These are phyloP conservation scores for Thalassiosira allenii DNA, from an alignment of 352 stramenopile genomes.

Conservation along the genomic window DNA sequence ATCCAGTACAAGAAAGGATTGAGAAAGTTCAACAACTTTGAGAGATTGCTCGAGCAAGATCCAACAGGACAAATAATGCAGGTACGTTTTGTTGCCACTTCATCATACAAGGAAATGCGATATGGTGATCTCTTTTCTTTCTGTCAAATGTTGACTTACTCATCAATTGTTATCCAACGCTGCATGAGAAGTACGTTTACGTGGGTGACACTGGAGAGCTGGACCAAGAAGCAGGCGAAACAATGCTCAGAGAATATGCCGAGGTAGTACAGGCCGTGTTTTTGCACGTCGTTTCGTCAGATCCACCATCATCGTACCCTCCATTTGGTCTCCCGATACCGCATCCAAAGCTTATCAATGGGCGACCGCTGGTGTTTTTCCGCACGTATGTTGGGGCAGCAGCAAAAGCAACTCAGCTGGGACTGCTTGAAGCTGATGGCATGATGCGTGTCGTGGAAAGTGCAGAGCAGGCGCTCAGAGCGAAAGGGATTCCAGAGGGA, in stretches of 20 bases:
- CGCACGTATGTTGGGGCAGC: constrained; percentile 88
- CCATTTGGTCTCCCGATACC: constrained; percentile 60
- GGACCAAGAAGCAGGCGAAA: constrained; percentile 87
- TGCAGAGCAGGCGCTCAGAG: constrained; percentile 58
- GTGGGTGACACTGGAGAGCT: constrained; percentile 89
- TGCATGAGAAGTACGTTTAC: constrained; percentile 90
- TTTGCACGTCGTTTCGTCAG: constrained; percentile 81
- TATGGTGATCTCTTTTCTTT: too few relatives aligned
- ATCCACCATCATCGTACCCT: constrained; percentile 45
- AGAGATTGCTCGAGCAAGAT: constrained; percentile 82
- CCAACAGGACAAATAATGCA: constrained; percentile 71
- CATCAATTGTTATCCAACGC: too few relatives aligned
- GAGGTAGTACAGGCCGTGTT: constrained; percentile 86
- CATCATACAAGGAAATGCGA: too few relatives aligned
- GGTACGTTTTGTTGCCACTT: too few relatives aligned
- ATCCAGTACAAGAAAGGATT: constrained; percentile 86
- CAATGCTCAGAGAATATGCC: constrained; percentile 87
- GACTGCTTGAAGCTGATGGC: constrained; percentile 78
- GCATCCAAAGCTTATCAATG: constrained; percentile 82
- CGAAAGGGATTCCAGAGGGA: constrained; percentile 50
- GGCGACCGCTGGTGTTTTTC: constrained; percentile 87
- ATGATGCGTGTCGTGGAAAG: constrained; percentile 75
- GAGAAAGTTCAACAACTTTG: constrained; percentile 89
- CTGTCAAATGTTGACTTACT: too few relatives aligned
- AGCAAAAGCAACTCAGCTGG: constrained; percentile 78